Conservation (phyloP, 768 basidiomycete species). For the Hericium coralloides region DNA sequence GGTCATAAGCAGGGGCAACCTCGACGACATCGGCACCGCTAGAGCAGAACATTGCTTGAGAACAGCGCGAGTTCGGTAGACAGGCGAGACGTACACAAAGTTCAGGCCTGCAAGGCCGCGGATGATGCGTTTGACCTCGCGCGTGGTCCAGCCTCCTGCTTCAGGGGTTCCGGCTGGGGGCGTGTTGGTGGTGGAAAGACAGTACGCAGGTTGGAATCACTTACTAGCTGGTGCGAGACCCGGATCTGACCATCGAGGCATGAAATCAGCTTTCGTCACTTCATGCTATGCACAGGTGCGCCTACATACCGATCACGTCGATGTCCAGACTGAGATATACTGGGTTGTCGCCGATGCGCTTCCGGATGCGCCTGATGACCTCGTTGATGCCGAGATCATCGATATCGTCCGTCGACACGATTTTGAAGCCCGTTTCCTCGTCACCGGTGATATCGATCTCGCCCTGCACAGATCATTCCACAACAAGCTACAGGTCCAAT, state of each 20-base stretch:
- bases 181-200: neutral
- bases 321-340: conserved; percentile 80
- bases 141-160: conserved; percentile 76
- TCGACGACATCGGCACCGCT: conserved; percentile 70
- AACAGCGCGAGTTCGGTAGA: no score
- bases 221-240: conserved; percentile 57
- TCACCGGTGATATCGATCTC: conserved; percentile 60
- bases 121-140: conserved; percentile 74
- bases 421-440: conserved; percentile 62
- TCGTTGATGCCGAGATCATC: conserved; percentile 68
- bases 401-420: conserved; percentile 76
- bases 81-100: conserved; percentile 48
- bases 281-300: neutral
- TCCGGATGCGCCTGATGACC: conserved; percentile 62
- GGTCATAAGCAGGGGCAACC: conserved; percentile 67
- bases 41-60: neutral
- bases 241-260: conserved; percentile 41
- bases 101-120: conserved; percentile 74
- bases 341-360: conserved; percentile 62
- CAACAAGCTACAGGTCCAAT: neutral
- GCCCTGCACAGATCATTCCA: conserved; percentile 32
- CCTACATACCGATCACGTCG: conserved; percentile 59
- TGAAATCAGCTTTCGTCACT: no score
- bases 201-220: neutral
- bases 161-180: conserved; percentile 72